Conservation (phyloP, 345 rosid species). For the Pelargonium nanum region DNA sequence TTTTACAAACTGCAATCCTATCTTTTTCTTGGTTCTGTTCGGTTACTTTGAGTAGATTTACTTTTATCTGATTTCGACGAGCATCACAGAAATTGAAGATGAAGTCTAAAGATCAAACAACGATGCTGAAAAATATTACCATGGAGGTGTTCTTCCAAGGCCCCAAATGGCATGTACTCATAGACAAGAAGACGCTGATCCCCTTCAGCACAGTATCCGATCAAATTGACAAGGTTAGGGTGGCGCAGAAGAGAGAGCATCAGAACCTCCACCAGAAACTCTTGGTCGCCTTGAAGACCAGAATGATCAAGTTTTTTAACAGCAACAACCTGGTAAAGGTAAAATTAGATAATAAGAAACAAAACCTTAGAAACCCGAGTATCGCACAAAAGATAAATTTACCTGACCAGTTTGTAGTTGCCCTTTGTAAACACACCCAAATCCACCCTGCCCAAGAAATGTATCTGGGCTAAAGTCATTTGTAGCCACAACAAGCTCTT, state of each 20-base stretch:
- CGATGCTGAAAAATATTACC: conserved; percentile 21
- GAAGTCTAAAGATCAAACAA: not conserved
- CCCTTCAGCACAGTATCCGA: conserved; percentile 70
- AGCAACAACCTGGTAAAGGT: conserved; percentile 41
- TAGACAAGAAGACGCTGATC: conserved; percentile 70
- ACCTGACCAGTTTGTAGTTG: conserved; percentile 47
- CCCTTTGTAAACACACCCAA: conserved; percentile 65
- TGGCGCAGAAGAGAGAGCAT: conserved; percentile 71
- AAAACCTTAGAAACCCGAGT: not conserved
- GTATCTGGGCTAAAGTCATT: conserved; percentile 31
- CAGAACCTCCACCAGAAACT: conserved; percentile 75
- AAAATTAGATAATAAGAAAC: not conserved
- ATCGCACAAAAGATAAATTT: conserved; percentile 5
- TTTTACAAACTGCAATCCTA: not conserved
- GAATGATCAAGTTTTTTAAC: conserved; percentile 51
- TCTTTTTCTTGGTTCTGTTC: not conserved
- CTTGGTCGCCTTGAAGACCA: conserved; percentile 71
- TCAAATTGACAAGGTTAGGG: conserved; percentile 53
- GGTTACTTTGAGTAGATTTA: too few species aligned
- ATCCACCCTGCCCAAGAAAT: conserved; percentile 73
- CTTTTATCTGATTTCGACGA: not conserved
- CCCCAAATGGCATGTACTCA: conserved; percentile 57
- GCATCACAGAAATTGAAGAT: not conserved
- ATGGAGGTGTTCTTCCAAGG: conserved; percentile 61
- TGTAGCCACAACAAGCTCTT: conserved; percentile 57